phyloP scores from a whole-genome alignment of 2,329 filamentous ascomycete species.

The Lachnellula occidentalis region DNA sequence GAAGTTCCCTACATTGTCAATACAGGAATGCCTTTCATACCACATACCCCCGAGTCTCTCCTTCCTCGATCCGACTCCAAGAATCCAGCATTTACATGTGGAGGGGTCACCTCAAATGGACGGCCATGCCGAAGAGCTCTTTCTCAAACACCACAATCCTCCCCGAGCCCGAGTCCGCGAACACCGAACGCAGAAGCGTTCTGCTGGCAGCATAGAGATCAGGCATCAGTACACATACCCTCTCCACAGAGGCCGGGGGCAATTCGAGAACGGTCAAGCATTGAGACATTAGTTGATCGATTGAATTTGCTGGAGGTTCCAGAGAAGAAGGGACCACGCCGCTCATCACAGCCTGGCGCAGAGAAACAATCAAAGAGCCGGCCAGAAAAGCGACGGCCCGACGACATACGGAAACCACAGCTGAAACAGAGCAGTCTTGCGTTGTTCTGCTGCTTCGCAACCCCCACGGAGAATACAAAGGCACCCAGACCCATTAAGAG shows the following conservation, averaged over 20 bases:
- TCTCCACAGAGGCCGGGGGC: conserved; percentile 35
- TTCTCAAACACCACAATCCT: conserved; percentile 35
- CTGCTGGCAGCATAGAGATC: conserved; percentile 94
- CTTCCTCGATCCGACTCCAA: conserved; percentile 78
- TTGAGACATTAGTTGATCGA: conserved; percentile 80
- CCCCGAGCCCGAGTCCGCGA: conserved; percentile 24
- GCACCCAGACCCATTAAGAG: conserved; percentile 23
- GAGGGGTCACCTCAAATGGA: conserved; percentile 79
- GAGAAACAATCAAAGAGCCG: conserved; percentile 9
- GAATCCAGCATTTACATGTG: conserved; percentile 77
- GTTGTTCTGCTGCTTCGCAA: conserved; percentile 28
- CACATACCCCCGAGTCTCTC: conserved; percentile 74
- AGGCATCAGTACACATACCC: conserved; percentile 46
- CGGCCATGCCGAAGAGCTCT: conserved; percentile 74
- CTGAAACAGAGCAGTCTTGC: conserved; percentile 18
- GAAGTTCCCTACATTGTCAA: conserved; percentile 6
- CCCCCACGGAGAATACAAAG: conserved; percentile 18
- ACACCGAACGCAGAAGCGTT: conserved; percentile 42
- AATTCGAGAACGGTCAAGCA: conserved; percentile 63
- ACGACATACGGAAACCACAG: conserved; percentile 7
- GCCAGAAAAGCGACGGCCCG: background rate
- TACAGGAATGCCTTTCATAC: conserved; percentile 55
- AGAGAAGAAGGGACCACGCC: conserved; percentile 32
- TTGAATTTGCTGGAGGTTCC: conserved; percentile 66
- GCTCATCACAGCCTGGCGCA: conserved; percentile 23